Conservation (phyloP, 75 land plant genomes). For the Azolla pinnata region DNA sequence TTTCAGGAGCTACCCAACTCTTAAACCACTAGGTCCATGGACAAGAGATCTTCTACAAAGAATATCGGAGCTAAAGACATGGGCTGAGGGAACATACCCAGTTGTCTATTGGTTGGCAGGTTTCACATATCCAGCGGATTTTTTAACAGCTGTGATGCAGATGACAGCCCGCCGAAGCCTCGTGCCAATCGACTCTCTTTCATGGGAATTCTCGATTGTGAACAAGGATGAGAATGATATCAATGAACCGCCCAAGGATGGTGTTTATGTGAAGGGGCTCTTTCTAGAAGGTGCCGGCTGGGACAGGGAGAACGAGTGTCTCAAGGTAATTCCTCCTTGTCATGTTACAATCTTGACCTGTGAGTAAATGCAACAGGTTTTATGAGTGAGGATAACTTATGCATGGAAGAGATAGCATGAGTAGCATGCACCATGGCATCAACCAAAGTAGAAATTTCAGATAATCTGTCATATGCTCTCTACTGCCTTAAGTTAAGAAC, state of each 20-base stretch:
- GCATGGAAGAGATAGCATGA: too few relatives aligned
- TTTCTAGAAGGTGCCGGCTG: constrained; percentile 30
- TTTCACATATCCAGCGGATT: constrained; percentile 30
- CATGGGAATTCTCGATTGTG: constrained; percentile 24
- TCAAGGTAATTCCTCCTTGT: constrained; percentile 5
- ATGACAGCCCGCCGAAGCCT: constrained; percentile 21
- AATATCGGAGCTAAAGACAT: constrained; percentile 14
- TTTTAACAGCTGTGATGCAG: constrained; percentile 25
- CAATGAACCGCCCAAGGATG: constrained; percentile 24
- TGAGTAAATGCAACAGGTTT: not conserved
- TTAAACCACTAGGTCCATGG: constrained; percentile 30
- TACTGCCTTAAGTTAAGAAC: too few relatives aligned
- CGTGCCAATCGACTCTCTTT: constrained; percentile 26
- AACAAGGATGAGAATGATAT: constrained; percentile 24
- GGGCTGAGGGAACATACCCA: constrained; percentile 29
- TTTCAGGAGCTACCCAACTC: constrained; percentile 16
- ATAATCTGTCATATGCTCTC: too few relatives aligned
- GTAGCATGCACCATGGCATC: too few relatives aligned
- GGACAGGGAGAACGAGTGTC: constrained; percentile 25
- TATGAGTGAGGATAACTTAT: too few relatives aligned
- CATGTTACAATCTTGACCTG: not conserved
- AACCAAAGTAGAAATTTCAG: too few relatives aligned
- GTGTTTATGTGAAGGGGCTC: constrained; percentile 22
- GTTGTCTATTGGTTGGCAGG: constrained; percentile 25
- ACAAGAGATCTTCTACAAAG: constrained; percentile 24